phyloP scores from a whole-genome alignment of 768 basidiomycete species.

The Lactifluus pinguis region DNA sequence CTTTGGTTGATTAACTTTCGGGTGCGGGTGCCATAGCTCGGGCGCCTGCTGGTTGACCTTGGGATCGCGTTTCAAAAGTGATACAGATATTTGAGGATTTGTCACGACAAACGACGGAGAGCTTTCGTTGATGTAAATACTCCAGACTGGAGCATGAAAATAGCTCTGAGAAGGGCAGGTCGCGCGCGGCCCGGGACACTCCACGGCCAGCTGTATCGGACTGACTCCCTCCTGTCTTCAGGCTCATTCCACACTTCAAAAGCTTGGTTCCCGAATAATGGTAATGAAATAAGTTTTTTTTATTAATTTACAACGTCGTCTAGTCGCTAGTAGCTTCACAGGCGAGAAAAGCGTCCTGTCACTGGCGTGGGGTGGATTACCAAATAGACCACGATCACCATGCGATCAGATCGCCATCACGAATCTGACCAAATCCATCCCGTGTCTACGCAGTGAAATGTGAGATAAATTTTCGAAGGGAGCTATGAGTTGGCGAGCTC shows the following conservation, averaged over 20 bases:
- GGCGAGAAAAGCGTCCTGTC: background rate
- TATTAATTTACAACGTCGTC: constrained; percentile 1
- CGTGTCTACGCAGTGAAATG: background rate
- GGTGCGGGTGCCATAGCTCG: constrained; percentile 89
- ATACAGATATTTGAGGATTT: constrained; percentile 99
- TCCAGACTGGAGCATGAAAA: constrained; percentile 70
- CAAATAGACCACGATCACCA: no score
- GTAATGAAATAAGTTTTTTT: background rate
- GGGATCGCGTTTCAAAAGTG: constrained; percentile 77
- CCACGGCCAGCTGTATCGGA: no score
- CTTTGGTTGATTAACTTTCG: constrained; percentile 98
- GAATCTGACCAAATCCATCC: background rate
- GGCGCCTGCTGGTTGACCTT: constrained; percentile 99
- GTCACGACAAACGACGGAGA: constrained; percentile 93
- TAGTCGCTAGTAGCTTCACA: background rate
- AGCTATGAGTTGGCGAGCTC: constrained; percentile 57
- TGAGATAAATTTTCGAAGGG: constrained; percentile 3
- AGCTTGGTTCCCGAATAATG: background rate
- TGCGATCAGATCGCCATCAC: background rate
- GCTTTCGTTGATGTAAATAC: constrained; percentile 66
- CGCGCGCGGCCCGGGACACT: no score
- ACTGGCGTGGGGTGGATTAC: no score
- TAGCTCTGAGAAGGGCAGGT: constrained; percentile 41
- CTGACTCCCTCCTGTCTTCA: no score
- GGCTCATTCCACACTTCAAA: background rate